Conservation (phyloP, 495 filamentous ascomycete genomes). For the Penicillium psychrofluorescens region DNA sequence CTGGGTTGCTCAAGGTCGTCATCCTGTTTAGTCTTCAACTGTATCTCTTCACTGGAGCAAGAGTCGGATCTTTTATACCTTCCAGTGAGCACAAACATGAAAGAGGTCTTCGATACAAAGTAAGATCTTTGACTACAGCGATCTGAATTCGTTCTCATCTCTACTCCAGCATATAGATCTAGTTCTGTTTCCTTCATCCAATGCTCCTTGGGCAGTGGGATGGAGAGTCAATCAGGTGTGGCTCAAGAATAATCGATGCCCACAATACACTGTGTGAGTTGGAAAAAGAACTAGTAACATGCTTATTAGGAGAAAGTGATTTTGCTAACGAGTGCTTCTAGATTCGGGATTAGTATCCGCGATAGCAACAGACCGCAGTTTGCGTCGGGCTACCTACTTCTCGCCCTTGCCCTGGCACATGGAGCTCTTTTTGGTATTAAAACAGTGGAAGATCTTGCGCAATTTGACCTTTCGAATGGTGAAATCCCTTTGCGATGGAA, state of each 20-base stretch:
- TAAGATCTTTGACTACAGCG: background rate
- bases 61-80: too few relatives aligned
- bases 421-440: constrained; percentile 12
- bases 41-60: too few relatives aligned
- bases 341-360: constrained; percentile 15
- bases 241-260: constrained; percentile 9
- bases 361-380: constrained; percentile 13
- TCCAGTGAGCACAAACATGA: too few relatives aligned
- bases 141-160: background rate
- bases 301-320: background rate
- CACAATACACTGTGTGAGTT: constrained; percentile 10
- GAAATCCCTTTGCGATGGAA: constrained; percentile 8
- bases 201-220: constrained; percentile 3
- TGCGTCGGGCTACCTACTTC: constrained; percentile 8
- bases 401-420: constrained; percentile 8
- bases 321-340: background rate
- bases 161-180: constrained; percentile 3
- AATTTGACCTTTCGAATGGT: constrained; percentile 7
- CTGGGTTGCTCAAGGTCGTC: too few relatives aligned
- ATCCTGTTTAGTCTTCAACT: too few relatives aligned
- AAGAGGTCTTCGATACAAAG: background rate
- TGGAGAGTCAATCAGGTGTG: constrained; percentile 10
- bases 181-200: constrained; percentile 4
- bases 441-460: constrained; percentile 8
- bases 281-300: background rate